Base-by-base conservation (phyloP, 2,329 filamentous ascomycete species). In the Talaromyces verruculosus region DNA sequence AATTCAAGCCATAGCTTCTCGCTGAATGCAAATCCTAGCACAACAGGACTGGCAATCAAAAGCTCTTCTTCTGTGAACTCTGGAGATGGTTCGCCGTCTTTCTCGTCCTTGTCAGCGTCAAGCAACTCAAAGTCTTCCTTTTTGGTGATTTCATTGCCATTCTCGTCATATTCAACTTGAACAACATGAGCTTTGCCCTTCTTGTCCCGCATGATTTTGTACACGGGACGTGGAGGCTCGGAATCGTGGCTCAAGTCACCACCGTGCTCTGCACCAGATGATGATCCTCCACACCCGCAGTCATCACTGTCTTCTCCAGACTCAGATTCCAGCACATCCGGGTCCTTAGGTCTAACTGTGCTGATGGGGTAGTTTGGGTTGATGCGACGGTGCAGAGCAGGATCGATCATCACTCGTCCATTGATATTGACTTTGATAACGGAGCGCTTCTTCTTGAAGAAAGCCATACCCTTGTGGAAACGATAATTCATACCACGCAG, bases 1-100 rank as follows among this genome's bases (percentile, higher is more conserved):
- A 97, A 92, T 75, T 97, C 92, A 0, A 96, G 85, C 93, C 93
- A 97, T 10, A 92, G 83, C 79, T 96, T 97, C 78, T 96, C 92
- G 0, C 87, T 88, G 75, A 97, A 96, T 0, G 91, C 87, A 72
- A 96, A 97, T 0, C 93, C 93, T 1, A 96, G 84, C 0, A 96
- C 91, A 0, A 96, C 88, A 0, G 93, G 90, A 1, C 91, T 94
- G 1, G 92, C 89, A 59, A 96, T 89, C 5, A 97, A 82, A 28
- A 95, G 89, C 70, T 97, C 91, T 68, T 96, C 92, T 59, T 95
- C 91, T 0, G 85, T 90, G 75, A 95, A 93, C 22, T 85, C 82
- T 1, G 84, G 84, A 45, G 79, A 70, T 35, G 74, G 71, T 13
- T 61, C 35, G 4, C 75, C 75, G 17, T 67, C 59, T 37, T 63